Evolutionary conservation across 148 eudicot species (phyloP), one percentile per base, ranked within the genome.

Genomic region (Persicaria maculosa): DNA sequence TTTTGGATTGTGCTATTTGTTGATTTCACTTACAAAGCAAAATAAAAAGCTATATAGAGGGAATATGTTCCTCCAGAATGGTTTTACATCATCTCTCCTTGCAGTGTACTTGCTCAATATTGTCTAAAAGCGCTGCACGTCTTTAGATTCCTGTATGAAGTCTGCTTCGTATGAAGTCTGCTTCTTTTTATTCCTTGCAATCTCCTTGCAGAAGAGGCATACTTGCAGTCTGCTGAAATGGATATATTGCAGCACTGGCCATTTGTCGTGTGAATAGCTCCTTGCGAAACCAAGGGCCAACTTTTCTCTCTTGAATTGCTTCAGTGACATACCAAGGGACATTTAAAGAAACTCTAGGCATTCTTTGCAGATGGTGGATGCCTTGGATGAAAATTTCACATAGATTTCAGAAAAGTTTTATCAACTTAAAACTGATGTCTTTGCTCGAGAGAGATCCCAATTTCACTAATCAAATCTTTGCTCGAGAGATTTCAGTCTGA

Each of bases 201-300:
- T 65, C 70, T 65, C 12, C 12, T 5, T 16, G 5, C n/a, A 20
- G 65, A 59, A 25, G 15, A 59, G 65, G 43, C 14, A 40, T 59
- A 8, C 43, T 20, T 3, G 68, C 44, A 22, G 12, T 6, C 1
- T 7, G 44, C 52, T 48, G 52, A 48, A 9, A 48, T 3, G 52
- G 52, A 9, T 48, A 25, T 31, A 4, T 54, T 4, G 4, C 2
- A 9, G 20, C 25, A 25, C 31, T 40, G 47, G 36, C 62, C 70
- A 43, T 65, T 65, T 7, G 47, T 25, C 19, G 12, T 17, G 46
- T 65, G 43, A 65, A 65, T 46, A 65, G 12, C 70, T 65, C 70
- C 9, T 65, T 65, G 70, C 43, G 9, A 65, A 65, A 14, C 70
- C 70, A 65, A 65, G 19, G 70, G 70, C 17, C 68, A 62, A 62